Evolutionary conservation across 192 early-diverging fungal species (phyloP).

Genomic region (Gamsiella multidivaricata): DNA sequence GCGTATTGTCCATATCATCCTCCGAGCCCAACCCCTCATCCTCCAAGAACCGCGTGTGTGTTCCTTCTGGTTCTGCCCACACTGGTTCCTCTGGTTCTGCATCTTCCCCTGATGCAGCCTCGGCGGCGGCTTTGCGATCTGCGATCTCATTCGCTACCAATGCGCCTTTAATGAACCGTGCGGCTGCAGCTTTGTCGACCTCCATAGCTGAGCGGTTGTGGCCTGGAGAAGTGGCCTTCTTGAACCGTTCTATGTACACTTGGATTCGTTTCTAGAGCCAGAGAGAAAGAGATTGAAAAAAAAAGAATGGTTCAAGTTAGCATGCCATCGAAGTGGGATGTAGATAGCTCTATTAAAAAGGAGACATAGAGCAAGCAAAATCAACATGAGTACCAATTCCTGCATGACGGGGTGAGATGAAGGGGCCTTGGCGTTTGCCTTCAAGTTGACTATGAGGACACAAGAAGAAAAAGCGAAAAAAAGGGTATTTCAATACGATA

Average conservation of each 20-base stretch:
- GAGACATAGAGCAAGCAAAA: neutral
- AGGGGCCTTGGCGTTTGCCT: constrained; percentile 64
- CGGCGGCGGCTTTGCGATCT: constrained; percentile 21
- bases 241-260: constrained; percentile 41
- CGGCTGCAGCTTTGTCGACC: constrained; percentile 63
- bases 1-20: no score
- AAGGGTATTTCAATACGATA: neutral
- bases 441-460: constrained; percentile 60
- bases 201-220: constrained; percentile 40
- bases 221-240: constrained; percentile 21
- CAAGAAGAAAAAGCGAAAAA: neutral
- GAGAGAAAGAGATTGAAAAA: constrained; percentile 11
- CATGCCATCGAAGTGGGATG: neutral
- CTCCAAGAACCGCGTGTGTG: constrained; percentile 10
- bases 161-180: constrained; percentile 59
- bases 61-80: constrained; percentile 2
- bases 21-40: neutral
- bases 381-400: constrained; percentile 63
- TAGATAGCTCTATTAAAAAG: no score
- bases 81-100: neutral
- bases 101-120: neutral
- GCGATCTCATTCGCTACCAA: constrained; percentile 33
- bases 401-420: constrained; percentile 65
- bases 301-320: no score
- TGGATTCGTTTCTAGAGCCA: constrained; percentile 58